Evolutionary conservation across 169 alveolate species (phyloP).

Genomic region (Pseudocohnilembus persalinus): DNA sequence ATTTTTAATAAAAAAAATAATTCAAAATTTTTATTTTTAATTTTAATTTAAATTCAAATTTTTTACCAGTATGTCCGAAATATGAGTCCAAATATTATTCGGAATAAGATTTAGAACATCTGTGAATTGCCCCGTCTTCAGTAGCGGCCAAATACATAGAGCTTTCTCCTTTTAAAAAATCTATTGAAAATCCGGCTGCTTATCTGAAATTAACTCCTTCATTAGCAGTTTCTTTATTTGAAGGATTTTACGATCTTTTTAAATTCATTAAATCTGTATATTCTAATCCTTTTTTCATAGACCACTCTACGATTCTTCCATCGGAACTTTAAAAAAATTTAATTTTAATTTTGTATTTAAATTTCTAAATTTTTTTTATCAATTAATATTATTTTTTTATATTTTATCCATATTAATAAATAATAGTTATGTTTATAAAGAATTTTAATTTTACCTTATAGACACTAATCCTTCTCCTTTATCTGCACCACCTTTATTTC

Average conservation of each 20-base stretch:
- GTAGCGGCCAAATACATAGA: constrained; percentile 90
- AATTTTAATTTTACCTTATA: constrained; percentile 25
- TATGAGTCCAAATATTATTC: constrained; percentile 91
- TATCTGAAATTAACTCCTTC: constrained; percentile 78
- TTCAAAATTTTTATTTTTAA: too few relatives aligned
- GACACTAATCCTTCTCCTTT: constrained; percentile 78
- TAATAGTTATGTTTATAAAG: too few relatives aligned
- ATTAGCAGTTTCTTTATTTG: constrained; percentile 57
- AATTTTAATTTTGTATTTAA: constrained; percentile 30
- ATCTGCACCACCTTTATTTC: constrained; percentile 49
- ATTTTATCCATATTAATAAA: too few relatives aligned
- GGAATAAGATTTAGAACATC: constrained; percentile 88
- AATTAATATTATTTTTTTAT: too few relatives aligned
- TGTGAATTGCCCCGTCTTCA: constrained; percentile 90
- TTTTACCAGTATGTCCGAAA: constrained; percentile 86
- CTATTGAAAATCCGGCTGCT: constrained; percentile 91
- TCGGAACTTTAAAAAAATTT: constrained; percentile 64
- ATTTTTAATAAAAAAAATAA: too few relatives aligned
- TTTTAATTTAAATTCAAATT: too few relatives aligned
- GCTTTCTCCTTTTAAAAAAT: constrained; percentile 81
- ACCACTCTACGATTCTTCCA: constrained; percentile 90
- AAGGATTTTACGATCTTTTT: constrained; percentile 70
- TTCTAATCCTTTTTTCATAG: constrained; percentile 88
- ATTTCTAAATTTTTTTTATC: too few relatives aligned
- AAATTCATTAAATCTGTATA: constrained; percentile 80